Evolutionary conservation across 805 yeast genomes (phyloP), one percentile per base, ranked within the genome.

Genomic region (Hemisphaericaspora nanyangensis): DNA sequence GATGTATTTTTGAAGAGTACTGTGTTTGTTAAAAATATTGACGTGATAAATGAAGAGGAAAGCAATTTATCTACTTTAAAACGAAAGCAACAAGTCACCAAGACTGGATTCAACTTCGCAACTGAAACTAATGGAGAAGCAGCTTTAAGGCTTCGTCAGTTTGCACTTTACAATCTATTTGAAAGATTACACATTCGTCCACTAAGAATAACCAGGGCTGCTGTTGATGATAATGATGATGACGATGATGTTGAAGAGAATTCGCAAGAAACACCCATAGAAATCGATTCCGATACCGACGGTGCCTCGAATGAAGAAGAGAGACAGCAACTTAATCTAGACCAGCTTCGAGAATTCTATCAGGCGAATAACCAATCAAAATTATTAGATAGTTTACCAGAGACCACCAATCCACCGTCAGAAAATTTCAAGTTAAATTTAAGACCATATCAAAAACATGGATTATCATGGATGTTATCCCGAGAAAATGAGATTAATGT

Each of bases 391-490:
- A 65, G 72, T 18, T 63, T 83, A 4, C 90, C 90, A 2, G 82
- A 77, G 43, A 75, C 84, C 0, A 80, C 80, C 2, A 79, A 77
- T 0, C 71, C 74, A 0, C 70, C 70, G 0, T 15, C 31, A 12
- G 50, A 52, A 1, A 73, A 74, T 39, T 84, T 89, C 51, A 68
- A 68, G 7, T 49, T 90, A 35, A 63, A 65, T 1, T 61, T 91
- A 35, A 67, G 95, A 40, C 75, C 79, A 1, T 91, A 91, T 56
- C 98, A 91, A 59, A 80, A 76, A 44, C 87, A 82, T 50, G 96
- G 95, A 0, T 61, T 88, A 22, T 78, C 90, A 1, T 89, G 96
- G 96, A 82, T 89, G 91, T 61, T 88, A n/a, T 72, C 79, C 24
- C 68, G 91, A 40, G 96, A 89, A 54, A 71, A 76, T 29, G 89